These are phyloP conservation scores for Leccinum boreale DNA, from an alignment of 768 basidiomycete species.

Conservation along the genomic window DNA sequence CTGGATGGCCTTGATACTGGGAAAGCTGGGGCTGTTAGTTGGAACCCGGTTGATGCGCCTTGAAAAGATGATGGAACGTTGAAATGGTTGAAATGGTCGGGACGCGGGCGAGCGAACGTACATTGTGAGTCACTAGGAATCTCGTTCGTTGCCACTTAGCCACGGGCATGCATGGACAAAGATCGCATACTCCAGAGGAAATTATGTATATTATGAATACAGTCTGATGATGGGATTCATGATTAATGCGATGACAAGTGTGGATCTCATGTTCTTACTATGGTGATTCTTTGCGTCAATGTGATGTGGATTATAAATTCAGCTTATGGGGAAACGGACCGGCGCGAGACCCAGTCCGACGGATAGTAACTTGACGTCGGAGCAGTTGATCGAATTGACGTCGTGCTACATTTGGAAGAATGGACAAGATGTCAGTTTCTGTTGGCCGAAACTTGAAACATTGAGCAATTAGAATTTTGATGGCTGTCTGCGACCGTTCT, in stretches of 20 bases:
- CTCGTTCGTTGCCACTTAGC: neutral
- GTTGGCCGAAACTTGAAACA: neutral
- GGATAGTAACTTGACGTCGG: neutral
- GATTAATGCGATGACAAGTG: neutral
- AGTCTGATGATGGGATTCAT: neutral
- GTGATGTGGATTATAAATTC: neutral
- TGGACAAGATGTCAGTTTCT: neutral
- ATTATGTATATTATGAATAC: neutral
- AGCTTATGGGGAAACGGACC: neutral
- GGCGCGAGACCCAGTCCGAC: neutral
- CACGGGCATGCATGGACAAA: neutral
- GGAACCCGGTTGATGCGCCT: constrained; percentile 73
- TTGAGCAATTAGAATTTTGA: neutral
- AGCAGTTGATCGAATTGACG: neutral
- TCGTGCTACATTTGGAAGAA: neutral
- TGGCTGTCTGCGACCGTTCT: neutral
- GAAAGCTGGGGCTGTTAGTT: constrained; percentile 67
- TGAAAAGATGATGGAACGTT: constrained; percentile 12
- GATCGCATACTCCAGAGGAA: neutral
- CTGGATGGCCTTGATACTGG: constrained; percentile 74
- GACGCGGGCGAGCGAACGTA: neutral
- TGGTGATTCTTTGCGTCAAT: neutral
- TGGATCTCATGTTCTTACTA: neutral
- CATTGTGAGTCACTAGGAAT: neutral
- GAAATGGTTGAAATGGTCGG: neutral